phyloP scores from a whole-genome alignment of 768 basidiomycete genomes.

The Cystobasidium ongulense region DNA sequence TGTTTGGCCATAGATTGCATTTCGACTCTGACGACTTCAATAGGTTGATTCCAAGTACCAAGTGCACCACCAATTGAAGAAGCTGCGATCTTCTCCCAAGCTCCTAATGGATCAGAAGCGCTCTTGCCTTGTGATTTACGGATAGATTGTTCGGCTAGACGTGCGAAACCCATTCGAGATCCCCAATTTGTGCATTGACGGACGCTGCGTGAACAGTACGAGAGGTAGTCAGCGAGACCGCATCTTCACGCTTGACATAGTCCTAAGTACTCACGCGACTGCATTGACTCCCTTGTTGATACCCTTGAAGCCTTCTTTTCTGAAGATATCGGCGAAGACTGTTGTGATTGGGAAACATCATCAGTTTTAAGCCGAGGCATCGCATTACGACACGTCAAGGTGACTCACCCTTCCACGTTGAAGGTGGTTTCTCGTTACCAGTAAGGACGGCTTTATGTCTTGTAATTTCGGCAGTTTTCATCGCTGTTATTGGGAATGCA shows the following conservation, averaged over 20 bases:
- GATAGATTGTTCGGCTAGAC: conserved; percentile 74
- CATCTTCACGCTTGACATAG: not conserved
- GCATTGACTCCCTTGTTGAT: conserved; percentile 98
- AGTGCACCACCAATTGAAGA: conserved; percentile 79
- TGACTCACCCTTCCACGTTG: conserved; percentile 37
- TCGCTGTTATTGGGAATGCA: conserved; percentile 83
- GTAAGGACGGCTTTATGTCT: conserved; percentile 79
- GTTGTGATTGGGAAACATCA: conserved; percentile 44
- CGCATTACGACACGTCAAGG: too few relatives aligned
- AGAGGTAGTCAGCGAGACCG: too few relatives aligned
- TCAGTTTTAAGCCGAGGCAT: not conserved
- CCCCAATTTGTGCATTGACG: conserved; percentile 50
- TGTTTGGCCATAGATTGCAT: conserved; percentile 98
- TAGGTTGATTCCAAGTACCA: conserved; percentile 98
- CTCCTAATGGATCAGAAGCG: conserved; percentile 64
- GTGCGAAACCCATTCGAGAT: conserved; percentile 87
- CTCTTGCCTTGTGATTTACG: conserved; percentile 67
- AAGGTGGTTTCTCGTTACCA: conserved; percentile 66
- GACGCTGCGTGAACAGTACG: conserved; percentile 32
- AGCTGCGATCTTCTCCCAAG: conserved; percentile 76
- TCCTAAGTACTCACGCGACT: conserved; percentile 43
- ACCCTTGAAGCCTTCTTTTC: conserved; percentile 82
- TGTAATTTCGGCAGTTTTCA: conserved; percentile 98
- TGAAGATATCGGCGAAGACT: conserved; percentile 89
- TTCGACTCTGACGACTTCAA: conserved; percentile 96